Evolutionary conservation across 805 yeast species (phyloP).

Genomic region (Saturnispora mendoncae): DNA sequence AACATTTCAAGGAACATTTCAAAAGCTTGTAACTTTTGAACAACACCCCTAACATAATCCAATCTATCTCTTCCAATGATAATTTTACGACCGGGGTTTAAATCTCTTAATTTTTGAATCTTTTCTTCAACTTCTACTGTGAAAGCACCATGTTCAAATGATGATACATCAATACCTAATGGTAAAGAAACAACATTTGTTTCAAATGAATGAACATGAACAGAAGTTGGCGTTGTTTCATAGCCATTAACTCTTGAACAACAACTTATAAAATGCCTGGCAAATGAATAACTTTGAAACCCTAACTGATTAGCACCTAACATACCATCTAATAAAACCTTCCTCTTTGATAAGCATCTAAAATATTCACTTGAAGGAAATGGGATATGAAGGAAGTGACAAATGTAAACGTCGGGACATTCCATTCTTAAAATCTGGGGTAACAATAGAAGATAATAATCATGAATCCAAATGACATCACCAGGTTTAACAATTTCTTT

Average conservation of each 20-base stretch:
- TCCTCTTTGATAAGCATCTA: constrained; percentile 77
- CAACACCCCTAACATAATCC: constrained; percentile 86
- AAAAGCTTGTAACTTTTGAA: constrained; percentile 86
- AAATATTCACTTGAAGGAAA: constrained; percentile 93
- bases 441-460: constrained; percentile 69
- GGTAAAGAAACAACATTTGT: constrained; percentile 73
- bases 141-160: constrained; percentile 58
- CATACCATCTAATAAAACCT: constrained; percentile 79
- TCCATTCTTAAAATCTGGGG: constrained; percentile 80
- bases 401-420: constrained; percentile 64
- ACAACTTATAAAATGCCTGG: constrained; percentile 84
- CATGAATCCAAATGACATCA: constrained; percentile 88
- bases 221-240: constrained; percentile 49
- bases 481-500: constrained; percentile 72
- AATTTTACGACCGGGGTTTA: constrained; percentile 60
- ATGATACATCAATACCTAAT: constrained; percentile 76
- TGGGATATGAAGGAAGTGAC: constrained; percentile 80
- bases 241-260: constrained; percentile 83
- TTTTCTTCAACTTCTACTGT: constrained; percentile 46
- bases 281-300: constrained; percentile 79
- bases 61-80: constrained; percentile 92
- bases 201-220: constrained; percentile 68
- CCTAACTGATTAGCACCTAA: constrained; percentile 82
- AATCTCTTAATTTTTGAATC: constrained; percentile 51
- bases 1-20: constrained; percentile 81